Evolutionary conservation across 2,329 filamentous ascomycete genomes (phyloP), one percentile per base, ranked within the genome.

Genomic region (Talaromyces sp.): DNA sequence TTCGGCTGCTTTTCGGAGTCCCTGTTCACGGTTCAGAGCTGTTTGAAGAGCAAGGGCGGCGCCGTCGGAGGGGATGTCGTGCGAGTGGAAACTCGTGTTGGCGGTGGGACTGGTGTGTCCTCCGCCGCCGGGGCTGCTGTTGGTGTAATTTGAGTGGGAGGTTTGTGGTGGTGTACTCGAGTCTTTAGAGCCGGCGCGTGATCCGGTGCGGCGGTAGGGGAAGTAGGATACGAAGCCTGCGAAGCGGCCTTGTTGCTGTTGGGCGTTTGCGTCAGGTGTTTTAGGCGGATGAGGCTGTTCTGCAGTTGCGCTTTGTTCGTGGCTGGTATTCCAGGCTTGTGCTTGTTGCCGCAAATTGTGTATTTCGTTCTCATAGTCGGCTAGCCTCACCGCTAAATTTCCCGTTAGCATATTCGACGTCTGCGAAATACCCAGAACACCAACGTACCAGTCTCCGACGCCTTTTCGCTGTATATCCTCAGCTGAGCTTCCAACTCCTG

Each of bases 291-390:
- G 77, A 14, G 58, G 54, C 48, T 23, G 52, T 48, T 60, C 65
- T 12, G 69, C 63, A 11, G 69, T 68, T 25, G 70, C 68, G 18
- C 71, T 70, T 28, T 71, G 63, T 23, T 67, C 62, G 25, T 59
- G 67, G n/a, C 72, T 46, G 31, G 33, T 42, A 56, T 70, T 68
- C 35, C 68, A 65, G 16, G 69, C 64, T 56, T 69, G 64, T 14
- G 67, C 56, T 68, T 75, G 70, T 35, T 73, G 68, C 69, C 74
- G 75, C 35, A 87, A 76, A 58, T 76, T 77, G 61, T 79, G 82
- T 25, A 87, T 76, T 70, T 87, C 83, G 66, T 87, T 84, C 77
- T 88, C 85, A 73, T 87, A 87, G 72, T 86, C 83, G 69, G 84
- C 83, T 66, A 86, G 81, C 72, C 79, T 85, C 67, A 82, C 80